Evolutionary conservation across 805 yeast genomes (phyloP), one percentile per base, ranked within the genome.

Genomic region (Ogataea pini): DNA sequence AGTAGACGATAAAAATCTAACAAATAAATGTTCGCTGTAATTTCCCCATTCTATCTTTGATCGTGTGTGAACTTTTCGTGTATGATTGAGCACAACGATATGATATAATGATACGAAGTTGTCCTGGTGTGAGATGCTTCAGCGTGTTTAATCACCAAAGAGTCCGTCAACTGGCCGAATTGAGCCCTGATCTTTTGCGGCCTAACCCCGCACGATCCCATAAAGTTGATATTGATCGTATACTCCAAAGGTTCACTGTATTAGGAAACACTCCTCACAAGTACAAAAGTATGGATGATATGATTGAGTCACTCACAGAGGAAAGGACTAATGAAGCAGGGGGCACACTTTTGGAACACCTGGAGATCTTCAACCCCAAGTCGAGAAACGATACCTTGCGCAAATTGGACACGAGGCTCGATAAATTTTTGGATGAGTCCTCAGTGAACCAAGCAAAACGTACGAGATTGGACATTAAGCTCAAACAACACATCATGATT

Each of bases 401-500:
- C 31, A 38, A 13, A 9, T 13, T 24, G n/a, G 20, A 37, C 20
- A 24, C 24, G 4, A 24, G 14, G 14, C 20, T 37, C 4, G 14
- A 27, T 9, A 16, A 27, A 7, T 7, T 18, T 16, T 27, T 13
- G 10, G 14, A 25, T 13, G 7, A 39, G 14, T 9, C 22, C 3
- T n/a, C 34, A 7, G 3, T 9, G n/a, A 27, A 18, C 32, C 7
- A 24, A 8, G 41, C 41, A 13, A 37, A 14, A 24, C 19, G 17
- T 6, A 16, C 16, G 8, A 39, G 54, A 22, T 9, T 28, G 14
- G 42, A 46, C 6, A 34, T 18, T 10, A 46, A 46, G 36, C 28
- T 32, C 14, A n/a, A 33, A 29, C 18, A 43, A 14, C 54, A 46
- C 19, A 20, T 24, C 19, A 18, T 40, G 38, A 27, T 48, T 9